Percentiles rank a stretch among this genome's conserved stretches.
These are phyloP conservation scores for Brassica balearica DNA, from an alignment of 441 rosid species.

Conservation along the genomic window DNA sequence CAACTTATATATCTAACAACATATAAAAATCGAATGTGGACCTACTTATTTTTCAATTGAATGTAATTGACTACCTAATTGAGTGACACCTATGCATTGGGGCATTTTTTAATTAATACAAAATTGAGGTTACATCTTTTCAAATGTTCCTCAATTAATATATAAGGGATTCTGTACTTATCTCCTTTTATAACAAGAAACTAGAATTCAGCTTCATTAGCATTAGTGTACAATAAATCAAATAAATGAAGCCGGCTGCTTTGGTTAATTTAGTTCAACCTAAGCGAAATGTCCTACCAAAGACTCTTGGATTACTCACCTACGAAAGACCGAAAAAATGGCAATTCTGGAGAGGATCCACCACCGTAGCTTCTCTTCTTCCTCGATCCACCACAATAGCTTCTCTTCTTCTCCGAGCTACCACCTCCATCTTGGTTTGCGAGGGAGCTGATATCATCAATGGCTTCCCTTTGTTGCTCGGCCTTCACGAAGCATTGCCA, in stretches of 20 bases:
- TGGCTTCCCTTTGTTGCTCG: constrained; percentile 84
- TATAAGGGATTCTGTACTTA: not conserved
- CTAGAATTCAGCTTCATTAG: no score
- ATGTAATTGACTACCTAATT: no score
- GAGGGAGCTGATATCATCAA: constrained; percentile 66
- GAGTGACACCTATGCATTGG: no score
- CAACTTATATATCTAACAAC: no score
- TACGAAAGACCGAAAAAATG: not conserved
- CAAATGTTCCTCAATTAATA: no score
- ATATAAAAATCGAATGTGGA: no score
- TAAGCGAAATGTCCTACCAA: not conserved
- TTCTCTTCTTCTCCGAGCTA: not conserved
- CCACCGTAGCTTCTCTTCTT: not conserved
- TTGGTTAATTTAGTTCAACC: not conserved
- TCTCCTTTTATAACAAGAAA: not conserved
- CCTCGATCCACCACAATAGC: not conserved
- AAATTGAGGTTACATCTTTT: no score
- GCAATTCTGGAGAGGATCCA: not conserved
- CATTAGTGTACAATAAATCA: not conserved
- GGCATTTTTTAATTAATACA: no score
- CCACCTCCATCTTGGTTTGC: constrained; percentile 52
- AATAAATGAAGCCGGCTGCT: not conserved
- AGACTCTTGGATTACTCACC: not conserved
- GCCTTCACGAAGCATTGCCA: constrained; percentile 57
- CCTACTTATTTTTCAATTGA: no score